phyloP scores from a whole-genome alignment of 345 rosid species.

The Limnanthes douglasii region DNA sequence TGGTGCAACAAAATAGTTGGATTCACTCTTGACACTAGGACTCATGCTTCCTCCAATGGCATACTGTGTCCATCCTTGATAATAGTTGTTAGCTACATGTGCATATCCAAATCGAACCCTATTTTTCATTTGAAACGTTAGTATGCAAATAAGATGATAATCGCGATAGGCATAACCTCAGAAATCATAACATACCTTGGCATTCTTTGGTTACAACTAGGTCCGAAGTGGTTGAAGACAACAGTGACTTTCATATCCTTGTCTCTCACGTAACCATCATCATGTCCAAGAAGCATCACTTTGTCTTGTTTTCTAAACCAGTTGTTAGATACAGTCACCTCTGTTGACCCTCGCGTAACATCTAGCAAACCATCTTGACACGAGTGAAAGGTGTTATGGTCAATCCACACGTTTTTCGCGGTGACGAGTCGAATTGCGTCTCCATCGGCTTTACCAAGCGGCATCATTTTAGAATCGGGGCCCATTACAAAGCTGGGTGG shows the following conservation, averaged over 20 bases:
- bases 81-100: conserved; percentile 56
- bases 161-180: too few relatives aligned
- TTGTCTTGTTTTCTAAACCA: conserved; percentile 74
- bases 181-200: conserved; percentile 25
- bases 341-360: conserved; percentile 44
- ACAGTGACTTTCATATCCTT: conserved; percentile 55
- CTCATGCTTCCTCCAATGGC: conserved; percentile 80
- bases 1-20: conserved; percentile 59
- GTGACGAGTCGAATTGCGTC: conserved; percentile 56
- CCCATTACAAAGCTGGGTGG: conserved; percentile 45
- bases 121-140: conserved; percentile 5
- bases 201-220: conserved; percentile 78
- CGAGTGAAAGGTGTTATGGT: conserved; percentile 50
- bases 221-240: conserved; percentile 65
- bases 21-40: conserved; percentile 65
- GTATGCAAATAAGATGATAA: neutral
- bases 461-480: conserved; percentile 21
- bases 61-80: conserved; percentile 69
- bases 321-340: conserved; percentile 50
- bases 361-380: conserved; percentile 59
- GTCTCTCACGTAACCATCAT: conserved; percentile 44
- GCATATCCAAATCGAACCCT: conserved; percentile 71
- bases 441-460: conserved; percentile 40
- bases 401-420: conserved; percentile 59
- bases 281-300: conserved; percentile 80